Conservation (phyloP, 805 yeast species). For the Metschnikowia corniflorae region DNA sequence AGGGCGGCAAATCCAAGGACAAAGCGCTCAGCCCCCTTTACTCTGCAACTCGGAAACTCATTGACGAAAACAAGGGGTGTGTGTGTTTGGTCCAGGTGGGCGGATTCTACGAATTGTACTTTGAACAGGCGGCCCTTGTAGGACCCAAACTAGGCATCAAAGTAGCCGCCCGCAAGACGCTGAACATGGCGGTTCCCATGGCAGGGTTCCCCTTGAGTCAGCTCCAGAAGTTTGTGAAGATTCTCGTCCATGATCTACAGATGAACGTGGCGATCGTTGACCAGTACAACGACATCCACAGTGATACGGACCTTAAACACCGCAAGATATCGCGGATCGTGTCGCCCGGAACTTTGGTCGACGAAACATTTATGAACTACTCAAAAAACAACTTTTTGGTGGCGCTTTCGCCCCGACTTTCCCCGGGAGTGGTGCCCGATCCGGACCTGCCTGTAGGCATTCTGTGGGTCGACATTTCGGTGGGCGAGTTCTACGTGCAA, state of each 20-base stretch:
- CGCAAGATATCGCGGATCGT: slow-evolving; percentile 77
- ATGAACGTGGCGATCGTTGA: slow-evolving; percentile 81
- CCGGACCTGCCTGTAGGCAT: slow-evolving; percentile 56
- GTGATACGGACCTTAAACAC: slow-evolving; percentile 38
- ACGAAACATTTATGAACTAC: slow-evolving; percentile 76
- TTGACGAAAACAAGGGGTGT: slow-evolving; percentile 35
- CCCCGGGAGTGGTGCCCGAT: slow-evolving; percentile 35
- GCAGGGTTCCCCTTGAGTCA: slow-evolving; percentile 86
- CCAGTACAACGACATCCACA: slow-evolving; percentile 40
- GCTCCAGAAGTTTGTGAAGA: slow-evolving; percentile 67
- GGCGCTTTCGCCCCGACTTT: slow-evolving; percentile 46
- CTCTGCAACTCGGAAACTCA: slow-evolving; percentile 29
- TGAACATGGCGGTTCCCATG: slow-evolving; percentile 56
- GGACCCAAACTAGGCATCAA: slow-evolving; percentile 72
- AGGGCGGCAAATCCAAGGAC: slow-evolving; percentile 35
- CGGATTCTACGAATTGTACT: slow-evolving; percentile 81
- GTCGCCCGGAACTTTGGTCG: slow-evolving; percentile 90
- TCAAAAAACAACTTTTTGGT: slow-evolving; percentile 68
- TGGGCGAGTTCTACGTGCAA: slow-evolving; percentile 75
- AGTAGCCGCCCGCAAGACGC: slow-evolving; percentile 54
- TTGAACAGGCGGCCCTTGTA: slow-evolving; percentile 76
- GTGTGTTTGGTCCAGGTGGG: slow-evolving; percentile 72
- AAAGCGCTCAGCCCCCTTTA: slow-evolving; percentile 35
- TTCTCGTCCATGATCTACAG: slow-evolving; percentile 66
- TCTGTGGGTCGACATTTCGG: slow-evolving; percentile 85